These are phyloP conservation scores for Entonaema liquescens DNA, from an alignment of 495 filamentous ascomycete species.

Conservation along the genomic window DNA sequence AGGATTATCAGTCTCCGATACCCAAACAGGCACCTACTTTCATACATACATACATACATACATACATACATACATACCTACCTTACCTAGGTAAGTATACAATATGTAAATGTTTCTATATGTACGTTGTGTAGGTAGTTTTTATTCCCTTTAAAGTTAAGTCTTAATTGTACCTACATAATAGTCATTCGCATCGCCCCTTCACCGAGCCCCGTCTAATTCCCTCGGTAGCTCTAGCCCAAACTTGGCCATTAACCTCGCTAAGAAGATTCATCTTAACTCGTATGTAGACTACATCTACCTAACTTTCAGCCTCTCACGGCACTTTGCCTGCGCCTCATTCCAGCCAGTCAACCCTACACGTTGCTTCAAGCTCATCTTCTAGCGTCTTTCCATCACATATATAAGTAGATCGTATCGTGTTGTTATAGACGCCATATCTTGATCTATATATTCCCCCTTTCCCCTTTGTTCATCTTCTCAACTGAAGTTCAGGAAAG, in stretches of 20 bases:
- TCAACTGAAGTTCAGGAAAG: neutral
- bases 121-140: neutral
- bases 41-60: too few relatives aligned
- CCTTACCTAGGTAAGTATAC: too few relatives aligned
- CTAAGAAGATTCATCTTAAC: neutral
- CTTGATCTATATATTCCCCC: neutral
- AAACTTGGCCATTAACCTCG: neutral
- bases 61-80: too few relatives aligned
- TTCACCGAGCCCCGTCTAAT: neutral
- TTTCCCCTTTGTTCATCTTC: neutral
- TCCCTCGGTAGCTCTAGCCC: neutral
- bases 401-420: neutral
- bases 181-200: neutral
- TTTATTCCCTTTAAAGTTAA: neutral
- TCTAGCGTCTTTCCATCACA: neutral
- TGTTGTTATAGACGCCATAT: neutral
- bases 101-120: neutral
- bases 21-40: neutral
- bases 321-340: slow-evolving; percentile 4
- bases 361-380: neutral
- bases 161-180: neutral
- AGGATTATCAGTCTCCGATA: neutral
- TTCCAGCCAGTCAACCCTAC: neutral
- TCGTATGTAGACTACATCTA: neutral
- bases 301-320: neutral